A percentile compares a stretch with the other conserved stretches of the same genome.
phyloP scores from a whole-genome alignment of 768 basidiomycete genomes.

The Cyathus striatus region DNA sequence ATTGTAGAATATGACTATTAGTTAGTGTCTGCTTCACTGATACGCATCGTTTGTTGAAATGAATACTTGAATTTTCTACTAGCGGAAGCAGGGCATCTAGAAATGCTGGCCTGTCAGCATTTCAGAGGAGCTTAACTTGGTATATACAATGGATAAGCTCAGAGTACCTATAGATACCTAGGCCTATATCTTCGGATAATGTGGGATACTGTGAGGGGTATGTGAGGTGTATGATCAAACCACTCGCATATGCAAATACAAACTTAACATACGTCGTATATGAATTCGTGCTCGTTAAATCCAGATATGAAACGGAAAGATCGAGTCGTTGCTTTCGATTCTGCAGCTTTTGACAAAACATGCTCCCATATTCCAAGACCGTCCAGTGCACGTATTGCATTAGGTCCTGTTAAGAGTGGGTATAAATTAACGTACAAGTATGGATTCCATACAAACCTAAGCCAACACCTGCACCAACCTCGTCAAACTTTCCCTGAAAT shows the following conservation, averaged over 20 bases:
- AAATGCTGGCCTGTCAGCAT: conserved; percentile 35
- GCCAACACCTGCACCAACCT: conserved; percentile 53
- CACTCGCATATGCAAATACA: too few relatives aligned
- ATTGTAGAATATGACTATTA: conserved; percentile 30
- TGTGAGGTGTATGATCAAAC: not conserved
- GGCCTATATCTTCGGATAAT: conserved; percentile 25
- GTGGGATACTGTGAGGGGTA: conserved; percentile 23
- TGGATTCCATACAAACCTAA: too few relatives aligned
- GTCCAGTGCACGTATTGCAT: conserved; percentile 40
- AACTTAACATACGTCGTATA: conserved; percentile 51
- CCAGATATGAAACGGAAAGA: conserved; percentile 40
- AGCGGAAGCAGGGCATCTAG: conserved; percentile 41
- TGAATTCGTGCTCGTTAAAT: conserved; percentile 29
- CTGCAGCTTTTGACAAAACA: conserved; percentile 31
- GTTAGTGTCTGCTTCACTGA: conserved; percentile 21
- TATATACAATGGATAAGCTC: too few relatives aligned
- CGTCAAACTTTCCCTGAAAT: conserved; percentile 37
- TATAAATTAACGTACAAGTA: too few relatives aligned
- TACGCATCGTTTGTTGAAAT: conserved; percentile 48
- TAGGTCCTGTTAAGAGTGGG: conserved; percentile 48
- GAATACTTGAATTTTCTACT: conserved; percentile 33
- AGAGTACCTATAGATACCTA: conserved; percentile 45
- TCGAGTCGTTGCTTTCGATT: conserved; percentile 20
- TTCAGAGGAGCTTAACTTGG: not conserved
- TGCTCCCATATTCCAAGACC: conserved; percentile 38